phyloP scores from a whole-genome alignment of 768 basidiomycete genomes.

The Hypsizygus marmoreus region DNA sequence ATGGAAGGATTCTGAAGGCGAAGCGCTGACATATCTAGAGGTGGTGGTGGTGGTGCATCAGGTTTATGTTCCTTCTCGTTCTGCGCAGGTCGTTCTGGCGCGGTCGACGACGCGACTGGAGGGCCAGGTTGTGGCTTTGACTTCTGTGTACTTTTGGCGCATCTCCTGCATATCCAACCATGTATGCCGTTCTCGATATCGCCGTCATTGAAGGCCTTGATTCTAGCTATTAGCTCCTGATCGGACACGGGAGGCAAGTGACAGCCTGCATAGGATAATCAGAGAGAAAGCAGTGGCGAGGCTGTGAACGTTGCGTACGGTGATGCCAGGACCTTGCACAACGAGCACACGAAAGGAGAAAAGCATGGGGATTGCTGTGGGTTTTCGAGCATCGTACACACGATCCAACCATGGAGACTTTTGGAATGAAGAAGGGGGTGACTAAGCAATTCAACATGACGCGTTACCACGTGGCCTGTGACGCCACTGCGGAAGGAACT shows the following conservation, averaged over 20 bases:
- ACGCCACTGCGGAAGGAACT: slow-evolving; percentile 11
- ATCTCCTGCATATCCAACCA: slow-evolving; percentile 25
- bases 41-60: too few species aligned
- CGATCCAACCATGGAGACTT: neutral
- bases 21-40: too few species aligned
- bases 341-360: slow-evolving; percentile 33
- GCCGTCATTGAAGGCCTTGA: slow-evolving; percentile 21
- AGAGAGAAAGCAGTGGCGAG: neutral
- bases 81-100: too few species aligned
- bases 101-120: too few species aligned
- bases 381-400: slow-evolving; percentile 21
- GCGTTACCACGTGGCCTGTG: slow-evolving; percentile 5
- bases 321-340: slow-evolving; percentile 39
- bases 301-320: slow-evolving; percentile 25
- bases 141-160: slow-evolving; percentile 7
- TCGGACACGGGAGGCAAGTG: slow-evolving; percentile 37
- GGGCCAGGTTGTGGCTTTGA: too few species aligned
- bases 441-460: slow-evolving; percentile 2
- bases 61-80: too few species aligned
- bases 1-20: too few species aligned
- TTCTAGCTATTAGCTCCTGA: slow-evolving; percentile 29
- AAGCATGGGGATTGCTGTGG: slow-evolving; percentile 25
- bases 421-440: too few species aligned
- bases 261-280: slow-evolving; percentile 27
- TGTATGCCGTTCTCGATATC: slow-evolving; percentile 16